A percentile compares a stretch with the other conserved stretches of the same genome.
phyloP scores from a whole-genome alignment of 176 grass and related monocot genomes.

The Zizania latifolia region DNA sequence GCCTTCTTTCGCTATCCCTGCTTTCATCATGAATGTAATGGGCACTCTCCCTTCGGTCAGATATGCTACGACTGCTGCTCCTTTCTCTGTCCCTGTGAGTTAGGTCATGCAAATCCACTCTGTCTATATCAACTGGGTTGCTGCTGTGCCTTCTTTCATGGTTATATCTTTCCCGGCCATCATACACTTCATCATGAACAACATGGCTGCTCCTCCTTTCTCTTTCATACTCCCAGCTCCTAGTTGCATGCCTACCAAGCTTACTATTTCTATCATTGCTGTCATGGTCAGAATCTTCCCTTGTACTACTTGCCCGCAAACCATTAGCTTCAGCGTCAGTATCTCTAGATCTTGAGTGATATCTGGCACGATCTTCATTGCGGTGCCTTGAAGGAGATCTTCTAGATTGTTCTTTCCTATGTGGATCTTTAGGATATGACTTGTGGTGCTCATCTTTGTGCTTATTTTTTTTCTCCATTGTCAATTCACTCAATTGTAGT shows the following conservation, averaged over 20 bases:
- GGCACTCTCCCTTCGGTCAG: constrained; percentile 33
- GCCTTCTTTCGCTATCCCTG: constrained; percentile 47
- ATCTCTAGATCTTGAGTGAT: constrained; percentile 34
- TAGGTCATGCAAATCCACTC: constrained; percentile 29
- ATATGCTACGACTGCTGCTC: constrained; percentile 53
- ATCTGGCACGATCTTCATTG: constrained; percentile 17
- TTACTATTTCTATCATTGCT: constrained; percentile 26
- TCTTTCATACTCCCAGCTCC: constrained; percentile 28
- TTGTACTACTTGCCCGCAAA: constrained; percentile 19
- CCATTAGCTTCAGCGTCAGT: constrained; percentile 17
- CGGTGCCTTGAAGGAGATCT: constrained; percentile 24
- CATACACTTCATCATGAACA: constrained; percentile 27
- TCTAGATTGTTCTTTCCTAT: constrained; percentile 27
- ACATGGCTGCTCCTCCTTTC: constrained; percentile 36
- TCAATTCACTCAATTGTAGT: too few relatives aligned
- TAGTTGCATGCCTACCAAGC: constrained; percentile 13
- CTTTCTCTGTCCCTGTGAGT: constrained; percentile 44
- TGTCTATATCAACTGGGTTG: constrained; percentile 31
- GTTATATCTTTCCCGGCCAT: constrained; percentile 36
- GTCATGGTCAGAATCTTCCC: constrained; percentile 32
- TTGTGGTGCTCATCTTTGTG: constrained; percentile 11
- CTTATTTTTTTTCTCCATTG: constrained; percentile 27
- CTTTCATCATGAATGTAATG: constrained; percentile 27
- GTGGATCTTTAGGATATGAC: constrained; percentile 2
- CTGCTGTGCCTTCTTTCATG: constrained; percentile 25